Base-by-base conservation (phyloP, 495 filamentous ascomycete species). In the Aspergillus egyptiacus region DNA sequence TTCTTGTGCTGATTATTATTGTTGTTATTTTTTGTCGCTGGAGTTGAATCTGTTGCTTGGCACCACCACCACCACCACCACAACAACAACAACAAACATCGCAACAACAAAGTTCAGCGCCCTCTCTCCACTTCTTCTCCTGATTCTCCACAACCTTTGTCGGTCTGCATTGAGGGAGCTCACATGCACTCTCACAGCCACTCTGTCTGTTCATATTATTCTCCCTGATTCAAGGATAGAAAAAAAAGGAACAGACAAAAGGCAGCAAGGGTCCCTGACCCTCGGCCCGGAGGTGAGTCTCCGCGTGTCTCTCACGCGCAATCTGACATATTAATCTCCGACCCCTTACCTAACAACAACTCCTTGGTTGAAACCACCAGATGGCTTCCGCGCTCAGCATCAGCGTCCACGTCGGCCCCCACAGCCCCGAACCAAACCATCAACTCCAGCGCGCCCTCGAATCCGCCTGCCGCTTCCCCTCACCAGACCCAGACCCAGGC, bases 361-460 rank as follows among this genome's bases (percentile, higher is more conserved):
- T n/a, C n/a, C n/a, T 17, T 18, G 13, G 10, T 13, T 34, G 23
- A 54, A 24, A 38, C 35, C 7, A 36, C 22, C 46, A 41, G 52
- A 55, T 53, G 46, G 27, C 46, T 25, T 36, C 44, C 40, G 48
- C 23, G 43, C 20, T 34, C 13, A 38, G 5, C 37, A 31, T 30
- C 15, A 11, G 28, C 30, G 13, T 30, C 55, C 23, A 42, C 19
- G 32, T 46, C 38, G 51, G 51, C 30, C 22, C 50, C 34, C 50
- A 54, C 31, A 34, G 48, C 15, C 11, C 48, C 5, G 49, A 61
- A 28, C 51, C 63, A 28, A 46, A 56, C 38, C 58, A 40, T 32
- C 56, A 63, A 25, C 50, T 65, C 8, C 56, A 61, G 28, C 51
- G 50, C 35, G 43, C 54, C 5, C 62, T 65, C 20, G 50, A 57